Evolutionary conservation across 192 early-diverging fungal species (phyloP).

Genomic region (Entomortierella beljakovae): DNA sequence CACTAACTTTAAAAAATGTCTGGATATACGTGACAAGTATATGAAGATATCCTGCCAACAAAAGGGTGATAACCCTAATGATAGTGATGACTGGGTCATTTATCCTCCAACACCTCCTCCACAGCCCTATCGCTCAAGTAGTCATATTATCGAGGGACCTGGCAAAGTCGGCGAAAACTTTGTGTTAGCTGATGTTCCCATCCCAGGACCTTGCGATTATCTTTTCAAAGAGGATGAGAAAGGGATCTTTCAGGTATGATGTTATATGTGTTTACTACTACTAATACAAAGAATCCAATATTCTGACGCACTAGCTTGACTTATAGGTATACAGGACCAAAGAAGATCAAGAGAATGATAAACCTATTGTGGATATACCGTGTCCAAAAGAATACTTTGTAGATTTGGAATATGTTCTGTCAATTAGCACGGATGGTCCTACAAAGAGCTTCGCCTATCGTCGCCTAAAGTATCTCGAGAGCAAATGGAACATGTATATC

Average conservation of each 20-base stretch:
- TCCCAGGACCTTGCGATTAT: slow-evolving; percentile 53
- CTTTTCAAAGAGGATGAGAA: slow-evolving; percentile 63
- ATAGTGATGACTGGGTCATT: slow-evolving; percentile 80
- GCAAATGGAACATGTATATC: slow-evolving; percentile 93
- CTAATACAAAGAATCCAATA: background rate
- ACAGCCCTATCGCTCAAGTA: slow-evolving; percentile 50
- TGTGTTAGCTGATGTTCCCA: slow-evolving; percentile 47
- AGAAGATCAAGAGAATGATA: slow-evolving; percentile 23
- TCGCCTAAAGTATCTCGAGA: slow-evolving; percentile 89
- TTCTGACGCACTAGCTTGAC: too few species aligned
- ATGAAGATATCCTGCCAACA: slow-evolving; percentile 80
- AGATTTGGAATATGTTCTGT: slow-evolving; percentile 85
- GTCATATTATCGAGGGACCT: slow-evolving; percentile 44
- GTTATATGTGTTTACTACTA: background rate
- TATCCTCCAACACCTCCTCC: slow-evolving; percentile 88
- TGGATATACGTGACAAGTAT: slow-evolving; percentile 86
- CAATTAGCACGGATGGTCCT: slow-evolving; percentile 87
- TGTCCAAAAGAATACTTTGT: slow-evolving; percentile 85
- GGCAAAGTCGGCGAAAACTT: slow-evolving; percentile 58
- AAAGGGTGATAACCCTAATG: slow-evolving; percentile 86
- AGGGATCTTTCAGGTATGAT: slow-evolving; percentile 74
- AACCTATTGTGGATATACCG: slow-evolving; percentile 68
- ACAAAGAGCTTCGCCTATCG: slow-evolving; percentile 93
- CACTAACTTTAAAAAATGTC: slow-evolving; percentile 73
- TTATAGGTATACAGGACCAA: slow-evolving; percentile 19